Conservation (phyloP, 805 yeast species). For the Grigorovia yakushimaensis region DNA sequence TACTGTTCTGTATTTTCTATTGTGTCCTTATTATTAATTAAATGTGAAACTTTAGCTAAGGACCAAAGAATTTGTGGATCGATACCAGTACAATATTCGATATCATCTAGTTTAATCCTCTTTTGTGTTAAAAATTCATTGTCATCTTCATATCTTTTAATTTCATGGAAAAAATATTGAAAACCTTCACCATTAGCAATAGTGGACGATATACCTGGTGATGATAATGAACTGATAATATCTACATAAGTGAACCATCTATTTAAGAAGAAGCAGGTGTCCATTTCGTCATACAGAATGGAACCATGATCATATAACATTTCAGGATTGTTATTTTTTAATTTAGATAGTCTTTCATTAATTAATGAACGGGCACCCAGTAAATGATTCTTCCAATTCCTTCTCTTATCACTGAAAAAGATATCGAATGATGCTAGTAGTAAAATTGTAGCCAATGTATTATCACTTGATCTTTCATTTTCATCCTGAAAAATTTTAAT, state of each 20-base stretch:
- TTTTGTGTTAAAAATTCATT: slow-evolving; percentile 5
- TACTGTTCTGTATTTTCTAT: not conserved
- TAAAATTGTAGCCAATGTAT: slow-evolving; percentile 53
- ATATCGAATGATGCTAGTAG: slow-evolving; percentile 49
- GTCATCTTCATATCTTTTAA: not conserved
- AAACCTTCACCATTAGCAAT: not conserved
- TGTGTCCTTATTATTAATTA: slow-evolving; percentile 28
- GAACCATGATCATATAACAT: slow-evolving; percentile 5
- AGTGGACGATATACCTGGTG: slow-evolving; percentile 29
- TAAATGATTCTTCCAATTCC: slow-evolving; percentile 53
- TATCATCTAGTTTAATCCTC: slow-evolving; percentile 30
- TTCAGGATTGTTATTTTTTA: no score
- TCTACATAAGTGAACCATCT: slow-evolving; percentile 66
- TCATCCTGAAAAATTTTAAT: slow-evolving; percentile 41
- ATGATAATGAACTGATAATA: slow-evolving; percentile 51
- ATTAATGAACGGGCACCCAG: slow-evolving; percentile 61
- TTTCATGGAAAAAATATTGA: not conserved
- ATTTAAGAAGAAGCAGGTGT: slow-evolving; percentile 40
- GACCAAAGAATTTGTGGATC: slow-evolving; percentile 52
- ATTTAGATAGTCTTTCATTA: slow-evolving; percentile 4
- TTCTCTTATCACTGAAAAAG: slow-evolving; percentile 34
- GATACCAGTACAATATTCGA: slow-evolving; percentile 58
- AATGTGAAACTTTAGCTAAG: slow-evolving; percentile 39
- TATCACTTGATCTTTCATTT: slow-evolving; percentile 49
- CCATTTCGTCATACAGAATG: slow-evolving; percentile 10